Evolutionary conservation across 805 yeast species (phyloP), one percentile per base, ranked within the genome.

Genomic region (Lipomyces starkeyi): DNA sequence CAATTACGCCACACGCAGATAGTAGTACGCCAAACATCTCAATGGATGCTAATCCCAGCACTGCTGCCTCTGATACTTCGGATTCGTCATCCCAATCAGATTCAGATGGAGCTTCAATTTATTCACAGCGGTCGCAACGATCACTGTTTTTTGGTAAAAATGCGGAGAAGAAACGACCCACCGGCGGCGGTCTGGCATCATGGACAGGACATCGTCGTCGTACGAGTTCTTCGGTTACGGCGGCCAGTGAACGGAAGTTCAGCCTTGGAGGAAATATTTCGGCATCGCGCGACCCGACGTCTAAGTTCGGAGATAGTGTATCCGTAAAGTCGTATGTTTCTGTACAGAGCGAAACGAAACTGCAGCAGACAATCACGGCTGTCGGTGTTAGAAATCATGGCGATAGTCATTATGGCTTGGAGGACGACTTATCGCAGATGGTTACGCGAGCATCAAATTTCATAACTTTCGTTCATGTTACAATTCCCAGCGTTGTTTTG

Each of bases 391-490:
- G 17, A 25, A 25, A 25, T 53, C 56, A 53, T 25, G 5, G 27
- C 8, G 34, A 53, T n/a, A 40, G 52, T 35, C 47, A 49, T n/a
- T 25, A n/a, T 32, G n/a, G 37, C 53, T 43, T 49, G 14, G 66
- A 66, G 22, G 73, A 65, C 43, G 72, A 71, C 25, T 54, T 86
- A 25, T 81, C 86, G 32, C 84, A 86, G 70, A 92, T 94, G 97
- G 79, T 92, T 4, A 79, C 82, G 58, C 81, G 98, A 59, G 91
- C 98, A 0, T 85, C 91, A 34, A 86, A 85, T 66, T 91, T 86
- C 75, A 82, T 90, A 77, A 88, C 91, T 72, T 86, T 93, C 68
- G 85, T 87, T 29, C 80, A 85, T 17, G 82, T 94, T 69, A 80
- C 79, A 40, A 74, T 89, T 53, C 81, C 83, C 47, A 77, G 83